Evolutionary conservation across 805 yeast genomes (phyloP).

Genomic region (Clavispora phyllophila): DNA sequence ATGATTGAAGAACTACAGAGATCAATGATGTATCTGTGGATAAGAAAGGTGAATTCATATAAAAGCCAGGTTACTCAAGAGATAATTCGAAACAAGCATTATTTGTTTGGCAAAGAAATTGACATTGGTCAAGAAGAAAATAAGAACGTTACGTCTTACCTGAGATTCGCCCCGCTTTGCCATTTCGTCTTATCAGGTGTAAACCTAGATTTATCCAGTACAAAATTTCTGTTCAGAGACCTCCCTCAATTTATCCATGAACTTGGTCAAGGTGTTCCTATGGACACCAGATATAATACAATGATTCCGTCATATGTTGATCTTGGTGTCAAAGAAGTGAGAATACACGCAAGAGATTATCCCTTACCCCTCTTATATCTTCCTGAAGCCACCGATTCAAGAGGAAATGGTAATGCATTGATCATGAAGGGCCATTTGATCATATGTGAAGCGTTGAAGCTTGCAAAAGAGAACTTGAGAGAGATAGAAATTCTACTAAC

Average conservation of each 20-base stretch:
- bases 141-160: conserved; percentile 25
- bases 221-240: conserved; percentile 27
- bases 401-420: conserved; percentile 19
- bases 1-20: conserved; percentile 5
- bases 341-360: conserved; percentile 76
- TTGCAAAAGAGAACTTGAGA: conserved; percentile 49
- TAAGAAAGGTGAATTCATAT: conserved; percentile 51
- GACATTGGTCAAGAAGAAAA: conserved; percentile 15
- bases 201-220: conserved; percentile 19
- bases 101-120: conserved; percentile 33
- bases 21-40: conserved; percentile 47
- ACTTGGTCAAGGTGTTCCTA: conserved; percentile 81
- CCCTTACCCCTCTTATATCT: conserved; percentile 79
- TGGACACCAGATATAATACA: conserved; percentile 61
- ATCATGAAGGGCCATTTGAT: conserved; percentile 58
- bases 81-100: conserved; percentile 16
- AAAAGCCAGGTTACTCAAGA: conserved; percentile 16
- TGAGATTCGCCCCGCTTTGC: conserved; percentile 32
- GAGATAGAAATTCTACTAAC: conserved; percentile 59
- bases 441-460: conserved; percentile 59
- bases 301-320: conserved; percentile 61
- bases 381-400: conserved; percentile 40
- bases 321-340: conserved; percentile 52
- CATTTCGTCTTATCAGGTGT: conserved; percentile 25
- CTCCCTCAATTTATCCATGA: conserved; percentile 60